phyloP scores from a whole-genome alignment of 2,329 filamentous ascomycete genomes.

The Arthrobotrys megalospora region DNA sequence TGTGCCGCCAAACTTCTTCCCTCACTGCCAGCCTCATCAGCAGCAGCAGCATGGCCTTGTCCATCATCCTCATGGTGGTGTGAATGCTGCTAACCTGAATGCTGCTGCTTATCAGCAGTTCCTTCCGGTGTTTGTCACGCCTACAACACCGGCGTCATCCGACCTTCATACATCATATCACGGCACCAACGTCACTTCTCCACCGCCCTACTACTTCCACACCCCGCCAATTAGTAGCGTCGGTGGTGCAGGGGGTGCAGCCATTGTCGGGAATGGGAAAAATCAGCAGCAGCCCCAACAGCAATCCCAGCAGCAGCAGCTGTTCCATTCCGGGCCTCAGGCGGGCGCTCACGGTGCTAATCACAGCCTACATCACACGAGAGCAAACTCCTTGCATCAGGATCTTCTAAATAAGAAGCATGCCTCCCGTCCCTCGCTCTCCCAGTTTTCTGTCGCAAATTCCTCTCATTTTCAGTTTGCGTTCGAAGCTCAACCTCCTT shows the following conservation, averaged over 20 bases:
- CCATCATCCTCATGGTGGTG: background rate
- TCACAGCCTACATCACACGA: constrained; percentile 58
- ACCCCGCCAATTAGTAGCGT: constrained; percentile 56
- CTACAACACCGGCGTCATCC: constrained; percentile 61
- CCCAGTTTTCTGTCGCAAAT: constrained; percentile 51
- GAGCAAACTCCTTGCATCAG: constrained; percentile 38
- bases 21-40: constrained; percentile 43
- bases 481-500: constrained; percentile 55
- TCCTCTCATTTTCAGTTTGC: constrained; percentile 58
- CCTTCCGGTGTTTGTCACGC: constrained; percentile 60
- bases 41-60: background rate
- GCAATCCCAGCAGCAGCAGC: constrained; percentile 46
- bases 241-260: constrained; percentile 58
- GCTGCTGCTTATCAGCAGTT: constrained; percentile 56
- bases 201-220: constrained; percentile 57
- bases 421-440: constrained; percentile 41
- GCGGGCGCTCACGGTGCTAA: constrained; percentile 32
- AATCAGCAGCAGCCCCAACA: constrained; percentile 34
- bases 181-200: constrained; percentile 56
- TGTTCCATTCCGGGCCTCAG: constrained; percentile 25
- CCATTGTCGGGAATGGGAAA: constrained; percentile 20
- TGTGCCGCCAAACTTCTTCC: constrained; percentile 43
- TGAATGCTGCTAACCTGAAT: constrained; percentile 18
- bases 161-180: constrained; percentile 61
- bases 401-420: constrained; percentile 55